These are phyloP conservation scores for Lepiota brunneoincarnata DNA, from an alignment of 768 basidiomycete genomes.

Conservation along the genomic window DNA sequence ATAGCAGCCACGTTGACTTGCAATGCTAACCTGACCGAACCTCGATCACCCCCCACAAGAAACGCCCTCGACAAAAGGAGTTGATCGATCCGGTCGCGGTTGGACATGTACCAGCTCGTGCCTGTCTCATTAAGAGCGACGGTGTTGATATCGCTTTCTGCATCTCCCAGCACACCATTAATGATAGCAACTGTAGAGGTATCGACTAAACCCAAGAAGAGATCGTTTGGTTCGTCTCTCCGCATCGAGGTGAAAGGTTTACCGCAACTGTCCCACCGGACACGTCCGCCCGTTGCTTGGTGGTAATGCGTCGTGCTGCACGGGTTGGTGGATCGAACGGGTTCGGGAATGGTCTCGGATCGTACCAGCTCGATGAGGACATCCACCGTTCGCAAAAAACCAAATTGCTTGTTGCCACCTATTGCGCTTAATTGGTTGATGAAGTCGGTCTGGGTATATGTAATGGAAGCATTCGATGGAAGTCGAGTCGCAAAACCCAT, in stretches of 20 bases:
- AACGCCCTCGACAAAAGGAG: constrained; percentile 17
- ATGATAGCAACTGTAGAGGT: constrained; percentile 16
- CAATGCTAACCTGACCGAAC: constrained; percentile 11
- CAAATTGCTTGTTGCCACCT: background rate
- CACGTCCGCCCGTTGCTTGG: constrained; percentile 15
- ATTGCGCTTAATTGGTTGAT: too few relatives aligned
- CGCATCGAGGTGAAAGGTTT: background rate
- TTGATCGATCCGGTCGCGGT: constrained; percentile 11
- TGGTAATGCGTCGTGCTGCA: constrained; percentile 10
- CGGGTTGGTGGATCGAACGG: too few relatives aligned
- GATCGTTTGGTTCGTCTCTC: background rate
- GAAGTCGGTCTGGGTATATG: constrained; percentile 12
- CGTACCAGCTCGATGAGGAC: constrained; percentile 13
- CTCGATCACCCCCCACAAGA: constrained; percentile 16
- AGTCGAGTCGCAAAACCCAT: constrained; percentile 10
- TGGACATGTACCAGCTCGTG: constrained; percentile 13
- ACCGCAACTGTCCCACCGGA: constrained; percentile 12
- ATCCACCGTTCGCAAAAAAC: background rate
- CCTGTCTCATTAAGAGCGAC: constrained; percentile 16
- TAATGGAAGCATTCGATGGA: background rate
- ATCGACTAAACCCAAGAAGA: constrained; percentile 8
- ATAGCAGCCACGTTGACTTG: constrained; percentile 11
- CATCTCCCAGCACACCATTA: constrained; percentile 17
- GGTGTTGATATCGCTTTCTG: constrained; percentile 12
- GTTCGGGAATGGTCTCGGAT: constrained; percentile 12